A percentile compares a stretch with the other conserved stretches of the same genome.
Conservation (phyloP, 208 protist species). For the Crithidia thermophila region DNA sequence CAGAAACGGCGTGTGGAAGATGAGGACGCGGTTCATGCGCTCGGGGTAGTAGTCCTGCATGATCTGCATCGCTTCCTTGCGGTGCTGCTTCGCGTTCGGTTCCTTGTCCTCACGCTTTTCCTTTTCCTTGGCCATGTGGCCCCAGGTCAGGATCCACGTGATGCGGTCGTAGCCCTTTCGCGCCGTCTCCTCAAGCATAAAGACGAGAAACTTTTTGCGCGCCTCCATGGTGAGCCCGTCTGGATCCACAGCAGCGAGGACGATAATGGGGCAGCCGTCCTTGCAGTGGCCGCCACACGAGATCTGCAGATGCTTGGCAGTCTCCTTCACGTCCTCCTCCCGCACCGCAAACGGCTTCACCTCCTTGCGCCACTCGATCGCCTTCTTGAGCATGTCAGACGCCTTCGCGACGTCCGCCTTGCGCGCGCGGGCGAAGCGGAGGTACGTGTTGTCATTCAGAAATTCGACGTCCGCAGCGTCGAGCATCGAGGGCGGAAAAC, state of each 20-base stretch:
- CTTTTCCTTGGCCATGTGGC: constrained; percentile 53
- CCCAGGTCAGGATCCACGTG: constrained; percentile 62
- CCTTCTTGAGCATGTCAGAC: constrained; percentile 31
- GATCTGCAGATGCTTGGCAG: constrained; percentile 37
- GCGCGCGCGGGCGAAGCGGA: constrained; percentile 55
- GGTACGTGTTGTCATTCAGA: constrained; percentile 34
- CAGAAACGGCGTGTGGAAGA: constrained; percentile 54
- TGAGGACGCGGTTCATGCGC: constrained; percentile 40
- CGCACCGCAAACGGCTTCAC: constrained; percentile 49
- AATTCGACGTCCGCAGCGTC: constrained; percentile 36
- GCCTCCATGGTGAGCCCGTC: constrained; percentile 41
- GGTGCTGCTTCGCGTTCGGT: constrained; percentile 46
- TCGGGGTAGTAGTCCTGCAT: constrained; percentile 63
- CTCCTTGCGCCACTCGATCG: constrained; percentile 50
- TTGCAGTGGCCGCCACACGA: constrained; percentile 43
- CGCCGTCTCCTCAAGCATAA: constrained; percentile 50
- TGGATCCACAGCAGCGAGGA: constrained; percentile 43
- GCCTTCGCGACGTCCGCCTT: constrained; percentile 43
- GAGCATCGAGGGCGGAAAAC: constrained; percentile 26
- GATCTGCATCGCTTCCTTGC: constrained; percentile 43
- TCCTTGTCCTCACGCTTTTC: constrained; percentile 56
- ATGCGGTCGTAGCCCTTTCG: constrained; percentile 48
- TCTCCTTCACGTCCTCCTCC: constrained; percentile 27
- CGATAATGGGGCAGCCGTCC: constrained; percentile 36
- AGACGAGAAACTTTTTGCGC: constrained; percentile 43